phyloP scores from a whole-genome alignment of 2,329 filamentous ascomycete genomes.

The Aspergillus clavatus region DNA sequence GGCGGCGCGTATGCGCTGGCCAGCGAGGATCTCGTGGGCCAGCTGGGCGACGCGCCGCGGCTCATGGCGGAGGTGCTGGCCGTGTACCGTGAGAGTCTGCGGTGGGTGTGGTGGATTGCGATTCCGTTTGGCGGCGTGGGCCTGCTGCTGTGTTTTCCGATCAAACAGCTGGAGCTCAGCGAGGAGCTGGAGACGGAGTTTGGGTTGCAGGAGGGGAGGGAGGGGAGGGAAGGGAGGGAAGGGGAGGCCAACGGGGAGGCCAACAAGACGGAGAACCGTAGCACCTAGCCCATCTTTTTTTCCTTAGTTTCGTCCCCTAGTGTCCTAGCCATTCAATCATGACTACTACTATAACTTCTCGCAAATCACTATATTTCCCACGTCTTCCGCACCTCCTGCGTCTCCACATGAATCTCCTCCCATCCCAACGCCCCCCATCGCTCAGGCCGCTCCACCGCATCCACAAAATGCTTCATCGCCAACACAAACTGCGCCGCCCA shows the following conservation, averaged over 20 bases:
- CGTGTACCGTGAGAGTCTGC: slow-evolving; percentile 33
- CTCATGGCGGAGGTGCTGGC: slow-evolving; percentile 24
- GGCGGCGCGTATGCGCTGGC: slow-evolving; percentile 23
- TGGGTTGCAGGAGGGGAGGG: not conserved
- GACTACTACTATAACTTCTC: no score
- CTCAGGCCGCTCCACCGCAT: slow-evolving; percentile 42
- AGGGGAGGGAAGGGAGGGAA: no score
- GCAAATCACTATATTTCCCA: slow-evolving; percentile 17
- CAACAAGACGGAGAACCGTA: no score
- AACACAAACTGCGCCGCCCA: slow-evolving; percentile 51
- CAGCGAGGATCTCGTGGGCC: slow-evolving; percentile 3
- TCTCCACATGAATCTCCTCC: slow-evolving; percentile 24
- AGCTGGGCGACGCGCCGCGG: not conserved
- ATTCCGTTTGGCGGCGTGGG: slow-evolving; percentile 29
- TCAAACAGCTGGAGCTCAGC: slow-evolving; percentile 23
- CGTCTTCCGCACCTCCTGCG: slow-evolving; percentile 25
- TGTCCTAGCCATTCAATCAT: no score
- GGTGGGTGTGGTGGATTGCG: slow-evolving; percentile 37
- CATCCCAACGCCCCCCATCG: slow-evolving; percentile 42
- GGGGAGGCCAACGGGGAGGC: no score
- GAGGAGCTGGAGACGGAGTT: slow-evolving; percentile 1
- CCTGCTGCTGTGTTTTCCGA: slow-evolving; percentile 31
- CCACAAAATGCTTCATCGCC: slow-evolving; percentile 50
- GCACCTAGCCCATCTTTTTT: no score
- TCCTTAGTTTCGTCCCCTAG: no score